Conservation (phyloP, 208 protist genomes). For the Trichomonas vaginalis region DNA sequence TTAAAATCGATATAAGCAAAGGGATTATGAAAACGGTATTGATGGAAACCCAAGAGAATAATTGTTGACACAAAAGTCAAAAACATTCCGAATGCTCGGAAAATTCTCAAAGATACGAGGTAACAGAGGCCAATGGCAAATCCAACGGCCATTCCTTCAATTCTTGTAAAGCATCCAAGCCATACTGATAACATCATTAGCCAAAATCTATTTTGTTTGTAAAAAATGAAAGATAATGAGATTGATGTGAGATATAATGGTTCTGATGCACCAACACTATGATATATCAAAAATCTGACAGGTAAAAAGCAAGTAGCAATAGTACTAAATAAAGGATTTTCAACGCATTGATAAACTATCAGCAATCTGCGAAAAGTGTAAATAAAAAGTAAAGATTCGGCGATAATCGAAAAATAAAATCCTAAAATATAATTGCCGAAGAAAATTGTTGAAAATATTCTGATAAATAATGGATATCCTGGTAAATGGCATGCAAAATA, state of each 20-base stretch:
- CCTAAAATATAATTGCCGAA: background rate
- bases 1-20: constrained; percentile 12
- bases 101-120: background rate
- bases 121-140: background rate
- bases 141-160: background rate
- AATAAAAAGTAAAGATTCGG: background rate
- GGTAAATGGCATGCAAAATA: constrained; percentile 19
- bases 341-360: background rate
- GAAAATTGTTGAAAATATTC: background rate
- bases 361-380: background rate
- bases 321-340: background rate
- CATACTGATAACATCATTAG: background rate
- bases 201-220: background rate
- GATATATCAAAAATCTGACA: background rate
- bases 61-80: background rate
- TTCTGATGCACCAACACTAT: background rate
- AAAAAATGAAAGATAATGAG: background rate
- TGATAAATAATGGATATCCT: background rate
- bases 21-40: background rate
- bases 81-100: background rate
- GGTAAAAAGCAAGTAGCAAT: background rate
- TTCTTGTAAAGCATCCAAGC: background rate
- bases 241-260: background rate
- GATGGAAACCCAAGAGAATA: background rate
- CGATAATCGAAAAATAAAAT: background rate